Conservation (phyloP, 352 stramenopile species). For the Globisporangium acanthophoron region DNA sequence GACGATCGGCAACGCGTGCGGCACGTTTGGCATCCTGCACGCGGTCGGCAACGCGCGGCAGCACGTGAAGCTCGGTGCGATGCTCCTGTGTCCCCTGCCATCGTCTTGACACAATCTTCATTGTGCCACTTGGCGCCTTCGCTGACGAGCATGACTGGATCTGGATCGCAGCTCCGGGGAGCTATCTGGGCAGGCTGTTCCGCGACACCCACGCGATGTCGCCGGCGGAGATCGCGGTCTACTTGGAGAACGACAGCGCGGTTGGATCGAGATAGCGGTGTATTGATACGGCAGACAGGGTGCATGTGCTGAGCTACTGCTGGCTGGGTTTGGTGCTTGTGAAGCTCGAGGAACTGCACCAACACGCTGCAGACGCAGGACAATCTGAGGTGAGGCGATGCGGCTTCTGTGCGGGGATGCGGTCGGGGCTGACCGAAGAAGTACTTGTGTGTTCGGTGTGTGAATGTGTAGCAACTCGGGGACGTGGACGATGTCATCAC, state of each 20-base stretch:
- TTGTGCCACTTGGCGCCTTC: too few species aligned
- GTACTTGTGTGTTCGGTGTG: too few species aligned
- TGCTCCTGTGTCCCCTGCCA: too few species aligned
- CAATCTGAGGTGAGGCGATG: conserved; percentile 69
- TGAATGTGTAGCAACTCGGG: conserved; percentile 64
- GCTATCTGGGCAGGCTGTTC: conserved; percentile 84
- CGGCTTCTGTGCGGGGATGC: too few species aligned
- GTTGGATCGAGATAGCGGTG: conserved; percentile 11
- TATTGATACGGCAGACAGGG: too few species aligned
- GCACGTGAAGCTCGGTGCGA: conserved; percentile 53
- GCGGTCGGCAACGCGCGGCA: conserved; percentile 89
- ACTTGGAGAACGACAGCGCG: conserved; percentile 89
- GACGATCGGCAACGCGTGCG: conserved; percentile 95
- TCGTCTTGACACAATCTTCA: too few species aligned
- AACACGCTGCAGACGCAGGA: conserved; percentile 82
- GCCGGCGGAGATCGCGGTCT: conserved; percentile 76
- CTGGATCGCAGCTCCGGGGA: conserved; percentile 27
- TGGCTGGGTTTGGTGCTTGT: not conserved
- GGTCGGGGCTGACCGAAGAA: not conserved
- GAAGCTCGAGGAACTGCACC: conserved; percentile 90
- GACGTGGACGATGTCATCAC: conserved; percentile 90
- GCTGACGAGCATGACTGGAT: too few species aligned
- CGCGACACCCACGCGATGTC: conserved; percentile 65
- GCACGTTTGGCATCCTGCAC: conserved; percentile 95
- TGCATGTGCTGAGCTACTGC: not conserved